Percentiles rank a stretch among this genome's conserved stretches.
Evolutionary conservation across 1,284 basidiomycete genomes (phyloP).

Genomic region (Flammula alnicola): DNA sequence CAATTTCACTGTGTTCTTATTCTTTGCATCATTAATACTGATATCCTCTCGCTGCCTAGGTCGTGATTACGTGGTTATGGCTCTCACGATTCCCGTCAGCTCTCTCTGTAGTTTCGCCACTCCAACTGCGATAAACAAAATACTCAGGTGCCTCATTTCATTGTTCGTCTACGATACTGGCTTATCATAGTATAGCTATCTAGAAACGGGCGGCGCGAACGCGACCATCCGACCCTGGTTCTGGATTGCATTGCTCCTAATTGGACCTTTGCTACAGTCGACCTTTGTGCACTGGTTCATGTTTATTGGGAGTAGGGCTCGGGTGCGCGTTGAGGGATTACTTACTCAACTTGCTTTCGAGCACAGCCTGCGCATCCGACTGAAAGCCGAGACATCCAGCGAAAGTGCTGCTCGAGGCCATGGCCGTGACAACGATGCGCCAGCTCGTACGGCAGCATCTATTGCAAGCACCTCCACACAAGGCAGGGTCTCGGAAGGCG

Average conservation of each 20-base stretch:
- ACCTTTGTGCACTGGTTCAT: constrained; percentile 46
- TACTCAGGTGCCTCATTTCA: constrained; percentile 11
- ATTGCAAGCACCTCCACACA: background rate
- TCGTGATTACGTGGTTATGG: constrained; percentile 11
- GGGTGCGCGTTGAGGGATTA: constrained; percentile 61
- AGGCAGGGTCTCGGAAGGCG: too few species aligned
- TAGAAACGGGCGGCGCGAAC: constrained; percentile 13
- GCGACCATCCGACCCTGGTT: constrained; percentile 47
- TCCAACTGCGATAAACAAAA: constrained; percentile 9
- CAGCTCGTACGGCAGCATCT: too few species aligned
- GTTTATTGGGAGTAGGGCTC: constrained; percentile 45
- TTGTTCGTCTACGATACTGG: background rate
- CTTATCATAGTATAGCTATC: constrained; percentile 22
- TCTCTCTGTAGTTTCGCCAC: constrained; percentile 8
- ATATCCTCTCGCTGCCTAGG: too few species aligned
- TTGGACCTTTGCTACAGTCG: constrained; percentile 54
- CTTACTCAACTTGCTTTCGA: constrained; percentile 74
- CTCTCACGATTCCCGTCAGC: background rate
- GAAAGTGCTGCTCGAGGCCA: too few species aligned
- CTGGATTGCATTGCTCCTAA: constrained; percentile 68
- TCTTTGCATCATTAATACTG: too few species aligned
- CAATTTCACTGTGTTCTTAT: background rate
- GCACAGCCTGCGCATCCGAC: constrained; percentile 67
- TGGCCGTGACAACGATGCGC: too few species aligned
- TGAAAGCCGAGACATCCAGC: constrained; percentile 53